Conservation (phyloP, 257 asterid genomes). For the Solanum verrucosum region DNA sequence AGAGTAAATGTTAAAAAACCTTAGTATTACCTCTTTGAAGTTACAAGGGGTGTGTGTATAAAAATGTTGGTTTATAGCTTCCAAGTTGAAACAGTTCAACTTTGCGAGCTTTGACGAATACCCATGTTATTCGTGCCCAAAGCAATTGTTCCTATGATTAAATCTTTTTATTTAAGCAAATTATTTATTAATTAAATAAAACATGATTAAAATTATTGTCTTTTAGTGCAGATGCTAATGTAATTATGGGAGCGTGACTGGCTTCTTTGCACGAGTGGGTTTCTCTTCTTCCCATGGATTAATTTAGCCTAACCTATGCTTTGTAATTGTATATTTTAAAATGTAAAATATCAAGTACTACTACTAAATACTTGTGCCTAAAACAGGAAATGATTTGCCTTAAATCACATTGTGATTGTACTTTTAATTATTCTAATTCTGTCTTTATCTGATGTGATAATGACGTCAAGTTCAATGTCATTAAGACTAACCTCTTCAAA, state of each 20-base stretch:
- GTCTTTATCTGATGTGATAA: neutral
- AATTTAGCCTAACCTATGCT: neutral
- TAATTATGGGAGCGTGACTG: slow-evolving; percentile 43
- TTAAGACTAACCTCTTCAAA: neutral
- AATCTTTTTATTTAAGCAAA: slow-evolving; percentile 13
- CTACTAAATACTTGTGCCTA: neutral
- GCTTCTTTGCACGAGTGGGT: slow-evolving; percentile 49
- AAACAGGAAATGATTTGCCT: neutral
- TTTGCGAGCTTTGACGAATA: slow-evolving; percentile 10
- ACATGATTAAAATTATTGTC: slow-evolving; percentile 1
- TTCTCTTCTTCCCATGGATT: slow-evolving; percentile 28
- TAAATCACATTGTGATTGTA: neutral
- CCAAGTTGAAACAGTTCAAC: neutral
- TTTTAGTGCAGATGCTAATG: neutral
- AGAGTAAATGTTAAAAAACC: neutral
- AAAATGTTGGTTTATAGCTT: neutral
- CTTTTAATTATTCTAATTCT: neutral
- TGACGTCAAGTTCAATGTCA: neutral
- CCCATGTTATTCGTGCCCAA: slow-evolving; percentile 16
- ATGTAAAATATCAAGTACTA: neutral
- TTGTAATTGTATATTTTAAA: neutral
- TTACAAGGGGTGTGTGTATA: neutral
- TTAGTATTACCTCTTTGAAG: neutral
- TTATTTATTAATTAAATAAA: neutral
- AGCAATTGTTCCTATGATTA: neutral